Percentiles rank a stretch among this genome's conserved stretches.
Evolutionary conservation across 1,139 yeast species (phyloP).

Genomic region (Yamadazyma taylorii): DNA sequence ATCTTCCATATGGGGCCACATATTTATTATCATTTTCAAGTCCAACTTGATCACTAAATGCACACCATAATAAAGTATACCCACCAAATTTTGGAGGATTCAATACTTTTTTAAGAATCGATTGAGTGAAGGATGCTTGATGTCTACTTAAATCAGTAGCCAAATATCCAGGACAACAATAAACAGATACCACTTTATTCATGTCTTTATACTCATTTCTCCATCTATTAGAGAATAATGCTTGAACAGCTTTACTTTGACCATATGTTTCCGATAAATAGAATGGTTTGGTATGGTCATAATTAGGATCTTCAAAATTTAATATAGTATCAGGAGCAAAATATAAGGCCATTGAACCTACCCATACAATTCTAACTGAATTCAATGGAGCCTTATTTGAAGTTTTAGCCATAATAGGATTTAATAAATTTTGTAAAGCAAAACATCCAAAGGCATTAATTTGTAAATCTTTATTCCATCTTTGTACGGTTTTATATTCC

Average conservation of each 20-base stretch:
- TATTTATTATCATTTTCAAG: slow-evolving; percentile 9
- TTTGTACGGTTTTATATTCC: slow-evolving; percentile 18
- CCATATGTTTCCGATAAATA: slow-evolving; percentile 33
- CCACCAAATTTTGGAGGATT: slow-evolving; percentile 21
- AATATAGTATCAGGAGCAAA: slow-evolving; percentile 40
- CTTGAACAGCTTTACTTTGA: slow-evolving; percentile 49
- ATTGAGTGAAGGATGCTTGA: not conserved
- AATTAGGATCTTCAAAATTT: slow-evolving; percentile 36
- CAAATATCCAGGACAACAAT: slow-evolving; percentile 51
- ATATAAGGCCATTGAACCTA: slow-evolving; percentile 41
- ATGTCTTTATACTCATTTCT: slow-evolving; percentile 28
- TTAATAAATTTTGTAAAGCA: slow-evolving; percentile 44
- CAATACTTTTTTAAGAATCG: slow-evolving; percentile 1
- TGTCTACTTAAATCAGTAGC: slow-evolving; percentile 40
- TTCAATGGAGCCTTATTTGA: slow-evolving; percentile 18
- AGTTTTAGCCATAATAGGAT: slow-evolving; percentile 39
- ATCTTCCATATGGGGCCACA: slow-evolving; percentile 7
- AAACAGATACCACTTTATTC: slow-evolving; percentile 31
- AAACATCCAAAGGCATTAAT: slow-evolving; percentile 52
- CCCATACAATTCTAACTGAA: slow-evolving; percentile 46
- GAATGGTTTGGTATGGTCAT: slow-evolving; percentile 13
- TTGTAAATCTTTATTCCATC: slow-evolving; percentile 46
- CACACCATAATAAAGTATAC: slow-evolving; percentile 25
- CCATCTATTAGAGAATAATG: slow-evolving; percentile 46
- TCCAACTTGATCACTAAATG: slow-evolving; percentile 20